A percentile compares a stretch with the other conserved stretches of the same genome.
Evolutionary conservation across 805 yeast species (phyloP).

Genomic region (Yamadazyma phyllophila): DNA sequence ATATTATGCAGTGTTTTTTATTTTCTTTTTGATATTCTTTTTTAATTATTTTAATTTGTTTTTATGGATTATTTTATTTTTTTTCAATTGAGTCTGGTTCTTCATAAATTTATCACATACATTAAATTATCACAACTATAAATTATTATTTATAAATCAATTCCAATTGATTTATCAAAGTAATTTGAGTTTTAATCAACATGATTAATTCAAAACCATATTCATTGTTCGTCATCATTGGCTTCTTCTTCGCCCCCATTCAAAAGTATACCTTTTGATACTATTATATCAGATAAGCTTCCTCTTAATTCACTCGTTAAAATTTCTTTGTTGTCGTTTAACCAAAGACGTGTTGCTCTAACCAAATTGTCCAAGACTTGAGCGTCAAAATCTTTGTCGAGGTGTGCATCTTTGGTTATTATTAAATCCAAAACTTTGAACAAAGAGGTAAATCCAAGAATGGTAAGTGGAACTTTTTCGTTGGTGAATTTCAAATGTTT

Average conservation of each 20-base stretch:
- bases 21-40: no score
- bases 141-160: no score
- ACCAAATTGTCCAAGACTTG: slow-evolving; percentile 28
- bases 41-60: no score
- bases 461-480: slow-evolving; percentile 19
- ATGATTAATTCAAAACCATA: background rate
- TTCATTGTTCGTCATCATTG: slow-evolving; percentile 8
- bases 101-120: no score
- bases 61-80: no score
- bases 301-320: slow-evolving; percentile 23
- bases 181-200: no score
- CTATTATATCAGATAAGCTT: slow-evolving; percentile 29
- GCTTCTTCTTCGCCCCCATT: slow-evolving; percentile 21
- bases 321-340: slow-evolving; percentile 22
- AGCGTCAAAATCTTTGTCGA: slow-evolving; percentile 11
- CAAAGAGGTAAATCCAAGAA: slow-evolving; percentile 33
- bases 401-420: background rate
- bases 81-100: no score
- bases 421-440: slow-evolving; percentile 17
- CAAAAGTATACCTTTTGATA: slow-evolving; percentile 30
- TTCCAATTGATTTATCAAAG: no score
- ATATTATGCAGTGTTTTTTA: no score
- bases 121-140: no score
- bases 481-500: slow-evolving; percentile 20
- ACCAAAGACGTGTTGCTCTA: slow-evolving; percentile 28